Evolutionary conservation across 2,329 filamentous ascomycete species (phyloP).

Genomic region (Lasiodiplodia sp.): DNA sequence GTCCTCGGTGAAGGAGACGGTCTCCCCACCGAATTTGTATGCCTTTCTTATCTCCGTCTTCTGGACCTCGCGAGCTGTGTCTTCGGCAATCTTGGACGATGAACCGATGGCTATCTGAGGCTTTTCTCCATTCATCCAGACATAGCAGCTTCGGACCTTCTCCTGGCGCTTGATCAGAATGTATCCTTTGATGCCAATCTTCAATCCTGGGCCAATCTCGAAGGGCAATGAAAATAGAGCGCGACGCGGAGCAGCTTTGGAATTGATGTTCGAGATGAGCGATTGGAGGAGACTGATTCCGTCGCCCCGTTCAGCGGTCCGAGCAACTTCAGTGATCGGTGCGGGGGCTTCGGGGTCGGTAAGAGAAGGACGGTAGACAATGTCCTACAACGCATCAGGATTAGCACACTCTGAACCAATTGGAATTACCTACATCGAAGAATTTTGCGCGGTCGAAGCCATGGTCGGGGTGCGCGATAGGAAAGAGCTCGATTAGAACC

Average conservation of each 20-base stretch:
- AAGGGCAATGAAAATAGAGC: conserved; percentile 87
- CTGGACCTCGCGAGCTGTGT: conserved; percentile 78
- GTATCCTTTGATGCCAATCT: conserved; percentile 92
- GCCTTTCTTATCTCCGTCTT: conserved; percentile 86
- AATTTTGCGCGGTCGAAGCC: conserved; percentile 85
- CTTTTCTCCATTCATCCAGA: conserved; percentile 87
- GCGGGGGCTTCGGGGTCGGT: conserved; percentile 72
- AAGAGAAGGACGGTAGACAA: conserved; percentile 78
- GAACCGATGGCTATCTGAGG: conserved; percentile 79
- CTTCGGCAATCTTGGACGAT: conserved; percentile 78
- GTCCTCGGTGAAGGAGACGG: conserved; percentile 83
- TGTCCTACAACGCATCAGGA: conserved; percentile 65
- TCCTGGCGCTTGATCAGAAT: conserved; percentile 85
- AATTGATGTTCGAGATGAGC: conserved; percentile 86
- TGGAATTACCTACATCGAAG: conserved; percentile 73
- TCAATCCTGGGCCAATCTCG: conserved; percentile 83
- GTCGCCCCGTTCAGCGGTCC: conserved; percentile 72
- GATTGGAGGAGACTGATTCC: conserved; percentile 81
- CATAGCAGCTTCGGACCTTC: conserved; percentile 81
- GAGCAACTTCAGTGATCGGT: conserved; percentile 61
- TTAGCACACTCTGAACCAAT: not conserved
- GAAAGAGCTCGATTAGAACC: conserved; percentile 90
- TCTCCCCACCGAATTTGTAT: conserved; percentile 94
- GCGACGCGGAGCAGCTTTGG: conserved; percentile 84
- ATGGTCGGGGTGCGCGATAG: conserved; percentile 74